These are phyloP conservation scores for Hyphopichia burtonii DNA, from an alignment of 1,139 yeast species.

Conservation along the genomic window DNA sequence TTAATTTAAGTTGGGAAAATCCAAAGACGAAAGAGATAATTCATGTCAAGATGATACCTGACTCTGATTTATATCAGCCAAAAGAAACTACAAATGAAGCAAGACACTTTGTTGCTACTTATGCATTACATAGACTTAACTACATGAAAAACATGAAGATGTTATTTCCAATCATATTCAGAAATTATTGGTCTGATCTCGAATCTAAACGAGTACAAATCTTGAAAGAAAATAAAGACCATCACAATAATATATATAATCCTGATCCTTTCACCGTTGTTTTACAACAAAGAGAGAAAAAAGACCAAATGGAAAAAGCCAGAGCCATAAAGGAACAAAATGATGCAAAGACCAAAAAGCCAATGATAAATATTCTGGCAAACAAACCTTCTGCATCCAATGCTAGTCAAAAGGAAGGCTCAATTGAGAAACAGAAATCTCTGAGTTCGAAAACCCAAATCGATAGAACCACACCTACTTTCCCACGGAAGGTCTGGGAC, in stretches of 20 bases:
- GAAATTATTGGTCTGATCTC: conserved; percentile 72
- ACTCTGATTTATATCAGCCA: conserved; percentile 50
- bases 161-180: conserved; percentile 82
- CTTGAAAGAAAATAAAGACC: conserved; percentile 41
- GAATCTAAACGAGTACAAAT: conserved; percentile 55
- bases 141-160: conserved; percentile 80
- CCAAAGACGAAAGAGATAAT: conserved; percentile 77
- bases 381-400: conserved; percentile 1
- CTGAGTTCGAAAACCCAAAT: background rate
- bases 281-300: conserved; percentile 50
- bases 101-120: conserved; percentile 86
- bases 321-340: conserved; percentile 34
- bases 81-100: conserved; percentile 87
- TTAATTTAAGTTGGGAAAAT: conserved; percentile 66
- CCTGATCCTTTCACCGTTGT: conserved; percentile 71
- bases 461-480: conserved; percentile 12
- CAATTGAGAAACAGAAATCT: background rate
- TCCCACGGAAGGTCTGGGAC: conserved; percentile 68
- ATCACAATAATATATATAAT: conserved; percentile 54
- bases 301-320: conserved; percentile 45
- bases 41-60: conserved; percentile 60
- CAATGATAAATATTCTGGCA: conserved; percentile 34
- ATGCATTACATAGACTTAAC: conserved; percentile 75
- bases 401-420: background rate
- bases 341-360: conserved; percentile 40